phyloP scores from a whole-genome alignment of 495 filamentous ascomycete genomes.

The Aspergillus wentii region DNA sequence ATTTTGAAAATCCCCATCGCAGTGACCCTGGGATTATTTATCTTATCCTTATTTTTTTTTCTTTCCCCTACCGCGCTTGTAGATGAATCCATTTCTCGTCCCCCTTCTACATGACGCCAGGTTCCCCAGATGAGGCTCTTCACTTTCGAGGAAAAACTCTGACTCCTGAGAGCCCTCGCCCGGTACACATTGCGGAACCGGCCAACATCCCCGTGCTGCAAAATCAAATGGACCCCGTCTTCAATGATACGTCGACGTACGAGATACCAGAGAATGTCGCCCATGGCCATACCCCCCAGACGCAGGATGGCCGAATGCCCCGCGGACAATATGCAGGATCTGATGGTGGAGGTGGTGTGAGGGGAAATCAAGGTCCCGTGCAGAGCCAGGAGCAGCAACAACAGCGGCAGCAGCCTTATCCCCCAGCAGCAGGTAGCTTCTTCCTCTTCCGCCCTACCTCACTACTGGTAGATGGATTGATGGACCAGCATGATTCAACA shows the following conservation, averaged over 20 bases:
- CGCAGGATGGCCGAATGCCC: constrained; percentile 17
- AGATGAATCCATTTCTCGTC: constrained; percentile 36
- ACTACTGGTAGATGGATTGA: constrained; percentile 12
- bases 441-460: constrained; percentile 10
- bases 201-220: constrained; percentile 67
- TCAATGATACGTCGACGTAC: constrained; percentile 62
- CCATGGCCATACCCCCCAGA: constrained; percentile 6
- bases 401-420: constrained; percentile 5
- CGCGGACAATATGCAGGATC: constrained; percentile 16
- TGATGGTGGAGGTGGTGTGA: constrained; percentile 5
- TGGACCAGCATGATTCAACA: constrained; percentile 4
- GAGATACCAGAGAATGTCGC: constrained; percentile 20
- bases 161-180: constrained; percentile 68
- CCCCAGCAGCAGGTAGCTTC: constrained; percentile 1
- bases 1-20: constrained; percentile 13
- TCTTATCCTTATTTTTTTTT: constrained; percentile 6
- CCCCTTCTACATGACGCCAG: constrained; percentile 56
- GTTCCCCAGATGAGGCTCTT: constrained; percentile 57
- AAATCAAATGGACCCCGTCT: constrained; percentile 68
- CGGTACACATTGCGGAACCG: constrained; percentile 63
- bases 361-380: constrained; percentile 18
- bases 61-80: constrained; percentile 16
- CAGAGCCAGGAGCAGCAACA: constrained; percentile 14
- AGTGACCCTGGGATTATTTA: constrained; percentile 6
- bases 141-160: constrained; percentile 63